Base-by-base conservation (phyloP, 371 early-diverging fungal species). In the Syncephalastrum sp. region DNA sequence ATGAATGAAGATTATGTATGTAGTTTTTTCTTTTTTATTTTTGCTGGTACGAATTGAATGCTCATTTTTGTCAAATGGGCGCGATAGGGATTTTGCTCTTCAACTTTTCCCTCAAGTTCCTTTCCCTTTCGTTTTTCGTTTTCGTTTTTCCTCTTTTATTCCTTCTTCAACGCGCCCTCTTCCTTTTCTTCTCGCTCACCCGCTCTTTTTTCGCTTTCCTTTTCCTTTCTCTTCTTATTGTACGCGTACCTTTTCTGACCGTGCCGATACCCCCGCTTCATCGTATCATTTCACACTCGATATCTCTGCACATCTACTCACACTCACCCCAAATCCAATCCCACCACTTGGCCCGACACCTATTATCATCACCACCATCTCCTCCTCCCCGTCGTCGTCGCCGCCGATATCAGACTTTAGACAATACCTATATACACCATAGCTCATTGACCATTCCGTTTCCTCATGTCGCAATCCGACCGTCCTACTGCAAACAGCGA, bases 61-160 rank as follows among this genome's bases (percentile, higher is more conserved):
- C 10, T 33, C 38, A 33, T 33, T 33, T 33, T 33, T 33, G 38
- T 10, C 3, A 27, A 27, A 27, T 27, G 27, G 27, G 27, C 27
- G 27, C 27, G 27, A 33, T 52, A 52, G 29, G 15, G 21, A n/a
- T 27, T 29, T 29, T 50, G 23, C 27, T 8, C 25, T 29, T 29
- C 12, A n/a, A 38, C 27, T 52, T 52, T 42, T 33, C 53, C 14
- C 24, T 12, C 47, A 17, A n/a, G 27, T 47, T 47, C 27, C 48
- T 48, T 48, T 50, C 15, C 43, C 27, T 50, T 50, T 33, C 43
- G 49, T 49, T 57, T 57, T 42, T 48, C 38, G n/a, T n/a, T 50
- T 50, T 33, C 43, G 49, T 49, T 57, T 25, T 42, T 48, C 38
- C 46, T 47, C 47, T 24, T 50, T 25, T 41, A 42, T 21, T 41